Base-by-base conservation (phyloP, 2,329 filamentous ascomycete genomes). In the Aspergillus ruber region DNA sequence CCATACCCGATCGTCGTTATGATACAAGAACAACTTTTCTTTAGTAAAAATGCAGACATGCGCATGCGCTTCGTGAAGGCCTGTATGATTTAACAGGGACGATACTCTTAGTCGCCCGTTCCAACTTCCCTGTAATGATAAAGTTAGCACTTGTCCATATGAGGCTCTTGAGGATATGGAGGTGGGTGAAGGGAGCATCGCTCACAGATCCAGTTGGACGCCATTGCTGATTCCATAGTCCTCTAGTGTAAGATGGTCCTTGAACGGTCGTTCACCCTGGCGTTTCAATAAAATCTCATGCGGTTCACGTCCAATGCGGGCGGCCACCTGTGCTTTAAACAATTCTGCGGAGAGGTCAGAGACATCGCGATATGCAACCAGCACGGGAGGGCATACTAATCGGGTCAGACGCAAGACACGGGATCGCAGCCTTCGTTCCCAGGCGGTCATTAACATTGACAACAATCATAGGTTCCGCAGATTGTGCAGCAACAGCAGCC, bases 141-240 rank as follows among this genome's bases (percentile, higher is more conserved):
- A 15, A 18, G 50, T 69, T 50, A 68, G 64, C 45, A 55, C 10
- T 21, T 10, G 4, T 18, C n/a, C 36, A 13, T 10, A 12, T 5
- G 18, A 18, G 3, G 8, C 17, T 7, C 15, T 3, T 9, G 9
- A 10, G 5, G 17, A 3, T 36, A 36, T 8, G 33, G 9, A 36
- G 3, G 10, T 5, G 10, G 36, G 36, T 17, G 15, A 12, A 38
- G 25, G 42, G 18, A 43, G 32, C 36, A 49, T 47, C 50, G 57
- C 67, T 68, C 58, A 69, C 65, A 76, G 59, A 60, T 76, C 73
- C 61, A 76, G 62, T 55, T 76, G 73, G 43, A 95, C 90, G 8
- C 91, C 91, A 70, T 93, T 93, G 59, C 85, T 89, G 48, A 97
- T 84, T n/a, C 88, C 89, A 69, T 96, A 97, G 71, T 97, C 91